Conservation (phyloP, 163 green algal genomes). For the Prototheca cutis region DNA sequence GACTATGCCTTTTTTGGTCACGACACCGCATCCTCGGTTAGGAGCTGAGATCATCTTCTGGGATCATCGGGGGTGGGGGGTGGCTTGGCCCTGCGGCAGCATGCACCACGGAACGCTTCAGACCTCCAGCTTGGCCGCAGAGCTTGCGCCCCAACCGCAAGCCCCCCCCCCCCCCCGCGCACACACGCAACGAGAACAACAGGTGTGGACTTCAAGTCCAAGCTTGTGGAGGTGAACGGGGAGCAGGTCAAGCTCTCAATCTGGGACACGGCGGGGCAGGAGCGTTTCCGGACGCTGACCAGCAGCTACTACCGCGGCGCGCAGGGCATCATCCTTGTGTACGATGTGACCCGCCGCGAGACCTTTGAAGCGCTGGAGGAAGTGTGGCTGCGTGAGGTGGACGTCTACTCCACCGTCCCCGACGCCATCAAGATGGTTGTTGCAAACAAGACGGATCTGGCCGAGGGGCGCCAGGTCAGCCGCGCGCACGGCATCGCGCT, state of each 20-base stretch:
- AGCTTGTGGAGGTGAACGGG: slow-evolving; percentile 42
- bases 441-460: slow-evolving; percentile 86
- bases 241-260: slow-evolving; percentile 67
- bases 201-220: slow-evolving; percentile 78
- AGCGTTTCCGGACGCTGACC: slow-evolving; percentile 91
- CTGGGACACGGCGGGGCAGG: slow-evolving; percentile 75
- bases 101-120: no score
- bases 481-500: slow-evolving; percentile 70
- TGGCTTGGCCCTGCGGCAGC: no score
- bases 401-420: slow-evolving; percentile 80
- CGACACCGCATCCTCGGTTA: no score
- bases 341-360: slow-evolving; percentile 84
- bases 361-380: slow-evolving; percentile 83
- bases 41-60: no score
- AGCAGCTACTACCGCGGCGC: slow-evolving; percentile 92
- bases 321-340: slow-evolving; percentile 89
- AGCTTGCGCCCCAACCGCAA: no score
- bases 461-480: slow-evolving; percentile 59
- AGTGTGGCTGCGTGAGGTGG: slow-evolving; percentile 87
- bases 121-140: no score
- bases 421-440: slow-evolving; percentile 90
- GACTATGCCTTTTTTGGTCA: background rate
- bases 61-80: no score
- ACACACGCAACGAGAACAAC: no score
- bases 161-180: no score